Evolutionary conservation across 208 protist genomes (phyloP).

Genomic region (Leishmania turanica): DNA sequence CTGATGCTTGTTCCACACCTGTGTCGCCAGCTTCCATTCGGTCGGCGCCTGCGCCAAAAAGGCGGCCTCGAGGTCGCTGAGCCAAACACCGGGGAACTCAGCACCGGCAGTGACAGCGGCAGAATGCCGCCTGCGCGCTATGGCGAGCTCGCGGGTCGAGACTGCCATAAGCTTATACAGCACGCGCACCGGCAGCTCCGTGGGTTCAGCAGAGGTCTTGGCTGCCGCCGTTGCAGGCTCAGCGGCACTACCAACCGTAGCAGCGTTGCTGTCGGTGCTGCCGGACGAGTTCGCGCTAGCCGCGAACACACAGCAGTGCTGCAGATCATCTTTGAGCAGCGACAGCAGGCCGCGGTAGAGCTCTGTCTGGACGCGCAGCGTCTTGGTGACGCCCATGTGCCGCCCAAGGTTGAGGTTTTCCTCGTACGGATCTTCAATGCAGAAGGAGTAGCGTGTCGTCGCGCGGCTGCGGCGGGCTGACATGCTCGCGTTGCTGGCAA

Average conservation of each 20-base stretch:
- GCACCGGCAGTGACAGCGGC: not conserved
- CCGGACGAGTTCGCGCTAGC: slow-evolving; percentile 24
- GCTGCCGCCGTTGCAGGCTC: not conserved
- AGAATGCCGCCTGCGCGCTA: slow-evolving; percentile 7
- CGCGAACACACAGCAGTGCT: slow-evolving; percentile 75
- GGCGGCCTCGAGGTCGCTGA: slow-evolving; percentile 37
- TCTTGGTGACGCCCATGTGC: slow-evolving; percentile 88
- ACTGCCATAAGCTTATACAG: slow-evolving; percentile 53
- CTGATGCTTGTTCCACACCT: slow-evolving; percentile 85
- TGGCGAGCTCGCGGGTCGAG: slow-evolving; percentile 35
- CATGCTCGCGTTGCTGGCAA: not conserved
- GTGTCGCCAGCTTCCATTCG: slow-evolving; percentile 60
- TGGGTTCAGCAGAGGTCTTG: slow-evolving; percentile 1
- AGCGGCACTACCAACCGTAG: slow-evolving; percentile 10
- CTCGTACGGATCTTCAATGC: slow-evolving; percentile 93
- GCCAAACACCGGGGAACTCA: slow-evolving; percentile 28
- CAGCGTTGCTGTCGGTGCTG: not conserved
- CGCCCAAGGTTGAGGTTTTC: slow-evolving; percentile 85
- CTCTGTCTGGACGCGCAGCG: slow-evolving; percentile 81
- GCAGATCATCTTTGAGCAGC: slow-evolving; percentile 72
- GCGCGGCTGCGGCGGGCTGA: slow-evolving; percentile 27
- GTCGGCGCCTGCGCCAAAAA: slow-evolving; percentile 49
- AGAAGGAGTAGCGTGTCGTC: slow-evolving; percentile 76
- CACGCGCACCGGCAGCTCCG: slow-evolving; percentile 42
- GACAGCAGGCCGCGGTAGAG: slow-evolving; percentile 77